Base-by-base conservation (phyloP, 1,284 basidiomycete genomes). In the Ceratobasidium sp. region DNA sequence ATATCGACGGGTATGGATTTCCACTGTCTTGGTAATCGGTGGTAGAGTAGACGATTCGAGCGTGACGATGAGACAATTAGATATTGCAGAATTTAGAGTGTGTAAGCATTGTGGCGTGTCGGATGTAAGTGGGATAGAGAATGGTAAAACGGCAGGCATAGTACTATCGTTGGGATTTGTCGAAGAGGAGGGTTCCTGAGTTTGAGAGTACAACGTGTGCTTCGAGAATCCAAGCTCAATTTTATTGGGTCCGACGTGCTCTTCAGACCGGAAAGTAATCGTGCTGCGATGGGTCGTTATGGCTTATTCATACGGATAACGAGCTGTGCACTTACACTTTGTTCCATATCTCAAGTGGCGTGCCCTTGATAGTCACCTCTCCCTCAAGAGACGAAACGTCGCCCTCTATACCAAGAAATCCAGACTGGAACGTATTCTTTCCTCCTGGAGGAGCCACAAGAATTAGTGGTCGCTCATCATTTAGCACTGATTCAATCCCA, bases 341-440 rank as follows among this genome's bases (percentile, higher is more conserved):
- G 79, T 87, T 85, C 92, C 93, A 95, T 73, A 84, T 85, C 79
- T 86, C 86, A 55, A 87, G 85, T 67, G 88, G 87, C 53, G 88
- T 87, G 76, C 90, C 92, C 84, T 95, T 95, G 80, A 95, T 87
- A 83, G 94, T 94, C 46, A 95, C 86, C 84, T 95, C 94, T 73
- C 94, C 94, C 84, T 95, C 94, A 77, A 95, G 90, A 18, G 94
- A 91, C 28, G 94, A 93, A 71, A 87, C 89, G 84, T 95, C 94
- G 61, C 89, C 92, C 77, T 94, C 93, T 26, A 92, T 93, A 78
- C 94, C 94, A 10, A 95, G 87, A 83, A 89, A 94, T 13, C 94
- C 94, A 82, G 91, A 93, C 86, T 95, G 94, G 82, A 95, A 95
- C 83, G 90, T 90, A 75, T 92, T 86, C 23, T 90, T 88, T 83